Percentiles rank a stretch among this genome's conserved stretches.
Conservation (phyloP, 1,139 yeast genomes). For the Diutina mesorugosa region DNA sequence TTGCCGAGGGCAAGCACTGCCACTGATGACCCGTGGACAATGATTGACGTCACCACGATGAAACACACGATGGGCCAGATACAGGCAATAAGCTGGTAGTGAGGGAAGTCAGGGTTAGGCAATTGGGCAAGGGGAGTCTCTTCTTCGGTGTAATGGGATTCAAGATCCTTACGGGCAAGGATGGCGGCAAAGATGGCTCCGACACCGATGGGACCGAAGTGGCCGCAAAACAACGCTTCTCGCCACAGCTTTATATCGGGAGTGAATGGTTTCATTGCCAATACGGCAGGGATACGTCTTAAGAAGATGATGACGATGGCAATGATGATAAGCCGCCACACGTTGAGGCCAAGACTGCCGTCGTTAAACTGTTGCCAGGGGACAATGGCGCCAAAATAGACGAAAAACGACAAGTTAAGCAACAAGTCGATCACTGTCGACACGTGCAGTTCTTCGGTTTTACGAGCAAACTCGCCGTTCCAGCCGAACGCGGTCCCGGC, state of each 20-base stretch:
- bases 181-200: constrained; percentile 92
- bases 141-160: constrained; percentile 37
- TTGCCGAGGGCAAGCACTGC: constrained; percentile 87
- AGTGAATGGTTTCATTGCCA: constrained; percentile 66
- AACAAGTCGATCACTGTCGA: constrained; percentile 84
- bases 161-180: constrained; percentile 70
- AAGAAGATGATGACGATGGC: constrained; percentile 77
- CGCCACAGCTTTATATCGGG: constrained; percentile 93
- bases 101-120: constrained; percentile 41
- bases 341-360: constrained; percentile 49
- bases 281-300: constrained; percentile 80
- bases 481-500: constrained; percentile 96
- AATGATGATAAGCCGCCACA: constrained; percentile 75
- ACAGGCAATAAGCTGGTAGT: constrained; percentile 57
- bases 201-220: constrained; percentile 97
- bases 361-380: constrained; percentile 86
- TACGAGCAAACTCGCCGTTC: constrained; percentile 87
- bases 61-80: constrained; percentile 91
- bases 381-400: constrained; percentile 85
- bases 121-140: constrained; percentile 47
- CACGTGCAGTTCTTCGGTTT: constrained; percentile 85
- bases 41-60: constrained; percentile 71
- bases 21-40: constrained; percentile 94
- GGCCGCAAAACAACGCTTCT: constrained; percentile 92
- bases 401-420: constrained; percentile 77